A percentile compares a stretch with the other conserved stretches of the same genome.
phyloP scores from a whole-genome alignment of 805 yeast genomes.

The Isabelozyma rhagii region DNA sequence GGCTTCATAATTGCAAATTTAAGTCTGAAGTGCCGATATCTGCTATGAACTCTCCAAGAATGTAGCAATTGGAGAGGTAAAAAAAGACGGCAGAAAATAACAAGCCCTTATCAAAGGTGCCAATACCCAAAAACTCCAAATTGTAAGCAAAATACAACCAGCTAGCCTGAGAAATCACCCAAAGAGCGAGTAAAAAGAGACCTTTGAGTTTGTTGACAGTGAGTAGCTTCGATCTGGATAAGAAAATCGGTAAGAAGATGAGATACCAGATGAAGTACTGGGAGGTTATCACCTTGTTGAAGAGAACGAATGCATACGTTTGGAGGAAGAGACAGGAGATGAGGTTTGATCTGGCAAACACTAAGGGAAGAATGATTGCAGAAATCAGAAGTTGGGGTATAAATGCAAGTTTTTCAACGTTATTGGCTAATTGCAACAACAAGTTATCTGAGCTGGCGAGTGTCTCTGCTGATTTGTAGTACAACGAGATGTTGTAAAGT shows the following conservation, averaged over 20 bases:
- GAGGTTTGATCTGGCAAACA: constrained; percentile 28
- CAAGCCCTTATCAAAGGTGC: constrained; percentile 60
- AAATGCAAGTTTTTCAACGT: constrained; percentile 62
- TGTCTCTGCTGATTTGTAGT: constrained; percentile 48
- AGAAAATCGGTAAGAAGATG: constrained; percentile 73
- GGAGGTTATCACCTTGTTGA: constrained; percentile 72
- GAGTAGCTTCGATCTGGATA: constrained; percentile 43
- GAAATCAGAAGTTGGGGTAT: constrained; percentile 74
- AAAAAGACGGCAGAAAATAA: constrained; percentile 55
- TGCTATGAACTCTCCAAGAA: constrained; percentile 54
- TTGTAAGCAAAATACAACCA: constrained; percentile 81
- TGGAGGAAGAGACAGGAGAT: constrained; percentile 36
- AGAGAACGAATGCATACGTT: constrained; percentile 42
- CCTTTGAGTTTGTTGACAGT: constrained; percentile 33
- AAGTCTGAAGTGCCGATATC: constrained; percentile 4
- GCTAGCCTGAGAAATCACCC: constrained; percentile 69
- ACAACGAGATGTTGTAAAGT: constrained; percentile 72
- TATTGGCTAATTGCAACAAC: not conserved
- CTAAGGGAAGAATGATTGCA: constrained; percentile 55
- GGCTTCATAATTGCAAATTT: not conserved
- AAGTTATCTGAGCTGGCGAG: not conserved
- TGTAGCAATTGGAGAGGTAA: constrained; percentile 60
- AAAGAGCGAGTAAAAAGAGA: constrained; percentile 40
- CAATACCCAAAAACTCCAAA: constrained; percentile 74
- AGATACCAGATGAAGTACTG: constrained; percentile 96